Evolutionary conservation across 1,139 yeast genomes (phyloP).

Genomic region (Spathaspora sp.): DNA sequence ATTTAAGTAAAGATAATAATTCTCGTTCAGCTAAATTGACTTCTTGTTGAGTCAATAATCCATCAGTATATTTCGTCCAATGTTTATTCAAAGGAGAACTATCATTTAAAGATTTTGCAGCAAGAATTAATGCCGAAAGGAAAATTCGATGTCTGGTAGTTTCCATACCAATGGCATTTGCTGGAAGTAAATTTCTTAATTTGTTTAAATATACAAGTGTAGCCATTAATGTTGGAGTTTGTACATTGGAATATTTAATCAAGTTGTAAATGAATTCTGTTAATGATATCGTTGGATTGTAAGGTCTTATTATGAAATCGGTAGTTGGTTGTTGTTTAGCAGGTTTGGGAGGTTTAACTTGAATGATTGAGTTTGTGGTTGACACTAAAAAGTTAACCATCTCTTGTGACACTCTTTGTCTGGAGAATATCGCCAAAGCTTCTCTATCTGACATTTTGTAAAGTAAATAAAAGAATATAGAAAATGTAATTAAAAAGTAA

Average conservation of each 20-base stretch:
- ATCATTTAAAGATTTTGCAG: conserved; percentile 91
- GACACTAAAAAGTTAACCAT: conserved; percentile 82
- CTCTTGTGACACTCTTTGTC: conserved; percentile 71
- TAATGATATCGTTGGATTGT: conserved; percentile 31
- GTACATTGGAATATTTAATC: conserved; percentile 82
- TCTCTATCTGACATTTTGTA: conserved; percentile 48
- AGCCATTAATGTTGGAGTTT: conserved; percentile 93
- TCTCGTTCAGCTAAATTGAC: conserved; percentile 93
- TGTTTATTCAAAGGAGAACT: conserved; percentile 92
- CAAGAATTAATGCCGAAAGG: conserved; percentile 79
- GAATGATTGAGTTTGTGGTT: conserved; percentile 78
- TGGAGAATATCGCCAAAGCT: conserved; percentile 73
- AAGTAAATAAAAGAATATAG: not conserved
- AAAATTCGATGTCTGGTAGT: conserved; percentile 93
- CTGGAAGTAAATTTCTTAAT: conserved; percentile 73
- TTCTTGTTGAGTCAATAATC: conserved; percentile 70
- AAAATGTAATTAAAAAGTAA: not conserved
- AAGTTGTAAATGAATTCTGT: conserved; percentile 67
- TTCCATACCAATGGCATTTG: conserved; percentile 88
- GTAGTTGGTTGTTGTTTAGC: not conserved
- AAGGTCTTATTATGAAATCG: conserved; percentile 9
- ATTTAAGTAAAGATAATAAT: conserved; percentile 73
- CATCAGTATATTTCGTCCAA: conserved; percentile 92
- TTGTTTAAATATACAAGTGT: conserved; percentile 79
- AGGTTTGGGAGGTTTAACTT: conserved; percentile 35